Conservation (phyloP, 257 asterid genomes). For the Petrea volubilis region DNA sequence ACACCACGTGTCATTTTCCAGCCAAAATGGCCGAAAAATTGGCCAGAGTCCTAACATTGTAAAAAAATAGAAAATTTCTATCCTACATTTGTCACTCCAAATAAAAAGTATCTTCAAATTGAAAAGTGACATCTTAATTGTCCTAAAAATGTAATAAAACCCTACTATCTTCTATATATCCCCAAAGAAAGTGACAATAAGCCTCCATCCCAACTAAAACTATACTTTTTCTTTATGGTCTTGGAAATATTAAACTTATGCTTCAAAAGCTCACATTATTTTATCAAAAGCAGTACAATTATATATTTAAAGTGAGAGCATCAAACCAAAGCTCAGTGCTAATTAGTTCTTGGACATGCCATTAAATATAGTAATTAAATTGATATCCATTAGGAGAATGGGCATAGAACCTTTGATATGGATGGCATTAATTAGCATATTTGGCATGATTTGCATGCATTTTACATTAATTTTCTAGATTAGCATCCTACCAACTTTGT, state of each 20-base stretch:
- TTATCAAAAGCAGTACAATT: background rate
- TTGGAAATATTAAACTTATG: background rate
- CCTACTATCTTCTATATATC: too few species aligned
- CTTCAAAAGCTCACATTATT: background rate
- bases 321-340: background rate
- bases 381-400: background rate
- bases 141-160: too few species aligned
- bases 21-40: too few species aligned
- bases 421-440: background rate
- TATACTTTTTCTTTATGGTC: background rate
- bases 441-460: conserved; percentile 33
- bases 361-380: background rate
- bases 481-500: conserved; percentile 10
- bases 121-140: too few species aligned
- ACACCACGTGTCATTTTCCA: too few species aligned
- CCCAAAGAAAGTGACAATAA: background rate
- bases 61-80: too few species aligned
- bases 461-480: conserved; percentile 5
- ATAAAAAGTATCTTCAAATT: too few species aligned
- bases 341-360: background rate
- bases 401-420: conserved; percentile 20
- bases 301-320: conserved; percentile 7
- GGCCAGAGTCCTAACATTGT: too few species aligned
- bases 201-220: background rate
- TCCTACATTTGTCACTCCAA: too few species aligned